Conservation (phyloP, 1,139 yeast species). For the Yamadazyma friedrichii region DNA sequence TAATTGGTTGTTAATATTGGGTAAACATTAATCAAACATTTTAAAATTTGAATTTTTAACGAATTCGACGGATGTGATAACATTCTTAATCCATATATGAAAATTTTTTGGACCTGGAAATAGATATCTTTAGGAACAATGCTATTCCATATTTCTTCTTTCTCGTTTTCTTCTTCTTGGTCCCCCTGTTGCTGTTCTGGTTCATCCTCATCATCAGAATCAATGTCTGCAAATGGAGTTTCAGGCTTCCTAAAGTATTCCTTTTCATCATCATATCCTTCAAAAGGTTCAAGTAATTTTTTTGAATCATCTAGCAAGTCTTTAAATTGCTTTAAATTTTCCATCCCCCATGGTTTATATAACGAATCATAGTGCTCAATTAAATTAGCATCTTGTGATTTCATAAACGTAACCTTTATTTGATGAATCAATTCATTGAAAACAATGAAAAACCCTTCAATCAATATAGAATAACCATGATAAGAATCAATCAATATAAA, state of each 20-base stretch:
- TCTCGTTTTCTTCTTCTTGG: slow-evolving; percentile 22
- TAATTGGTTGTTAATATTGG: slow-evolving; percentile 67
- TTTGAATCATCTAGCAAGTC: slow-evolving; percentile 40
- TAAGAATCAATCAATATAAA: slow-evolving; percentile 78
- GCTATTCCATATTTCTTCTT: slow-evolving; percentile 53
- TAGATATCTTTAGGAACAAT: slow-evolving; percentile 62
- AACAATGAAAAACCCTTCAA: slow-evolving; percentile 72
- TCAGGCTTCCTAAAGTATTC: slow-evolving; percentile 37
- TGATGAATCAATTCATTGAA: slow-evolving; percentile 65
- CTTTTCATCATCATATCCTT: slow-evolving; percentile 28
- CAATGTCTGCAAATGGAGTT: slow-evolving; percentile 29
- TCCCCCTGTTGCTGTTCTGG: slow-evolving; percentile 17
- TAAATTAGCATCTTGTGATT: slow-evolving; percentile 3
- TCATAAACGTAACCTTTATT: slow-evolving; percentile 40
- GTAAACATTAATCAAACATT: slow-evolving; percentile 46
- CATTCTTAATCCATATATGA: slow-evolving; percentile 67
- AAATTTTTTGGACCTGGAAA: slow-evolving; percentile 55
- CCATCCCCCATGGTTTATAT: slow-evolving; percentile 59
- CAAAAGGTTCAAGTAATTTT: slow-evolving; percentile 30
- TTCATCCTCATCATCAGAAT: slow-evolving; percentile 45
- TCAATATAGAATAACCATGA: slow-evolving; percentile 74
- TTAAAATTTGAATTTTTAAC: slow-evolving; percentile 56
- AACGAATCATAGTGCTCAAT: slow-evolving; percentile 5
- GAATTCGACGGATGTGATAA: slow-evolving; percentile 65
- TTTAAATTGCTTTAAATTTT: slow-evolving; percentile 34